These are phyloP conservation scores for Xerocomus potaroensis DNA, from an alignment of 768 basidiomycete species.

Conservation along the genomic window DNA sequence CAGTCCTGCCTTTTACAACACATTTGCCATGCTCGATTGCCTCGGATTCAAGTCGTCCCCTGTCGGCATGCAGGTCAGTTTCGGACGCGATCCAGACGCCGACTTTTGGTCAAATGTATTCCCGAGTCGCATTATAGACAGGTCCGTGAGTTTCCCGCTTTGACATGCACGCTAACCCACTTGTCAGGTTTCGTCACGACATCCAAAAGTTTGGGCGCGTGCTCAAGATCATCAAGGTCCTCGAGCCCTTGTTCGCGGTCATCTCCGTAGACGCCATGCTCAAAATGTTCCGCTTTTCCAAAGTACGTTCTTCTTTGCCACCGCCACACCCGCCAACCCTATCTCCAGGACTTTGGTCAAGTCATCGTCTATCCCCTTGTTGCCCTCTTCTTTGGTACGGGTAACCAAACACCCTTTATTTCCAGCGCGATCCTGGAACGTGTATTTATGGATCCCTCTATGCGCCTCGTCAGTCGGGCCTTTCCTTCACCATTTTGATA, in stretches of 20 bases:
- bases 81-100: background rate
- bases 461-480: no score
- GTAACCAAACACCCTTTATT: background rate
- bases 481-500: no score
- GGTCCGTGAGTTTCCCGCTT: no score
- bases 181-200: background rate
- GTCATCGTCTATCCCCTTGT: background rate
- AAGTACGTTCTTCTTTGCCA: background rate
- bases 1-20: background rate
- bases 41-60: background rate
- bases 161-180: no score
- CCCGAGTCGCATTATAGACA: background rate
- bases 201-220: background rate
- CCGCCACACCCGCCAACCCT: background rate
- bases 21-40: background rate
- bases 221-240: background rate
- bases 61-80: background rate
- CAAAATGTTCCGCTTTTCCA: background rate
- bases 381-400: slow-evolving; percentile 3
- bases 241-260: background rate
- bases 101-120: background rate
- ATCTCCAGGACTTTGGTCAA: background rate
- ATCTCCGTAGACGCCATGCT: background rate
- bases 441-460: background rate
- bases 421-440: background rate